Percentiles rank a stretch among this genome's conserved stretches.
Evolutionary conservation across 805 yeast species (phyloP).

Genomic region (Barnettozyma sucrosica): DNA sequence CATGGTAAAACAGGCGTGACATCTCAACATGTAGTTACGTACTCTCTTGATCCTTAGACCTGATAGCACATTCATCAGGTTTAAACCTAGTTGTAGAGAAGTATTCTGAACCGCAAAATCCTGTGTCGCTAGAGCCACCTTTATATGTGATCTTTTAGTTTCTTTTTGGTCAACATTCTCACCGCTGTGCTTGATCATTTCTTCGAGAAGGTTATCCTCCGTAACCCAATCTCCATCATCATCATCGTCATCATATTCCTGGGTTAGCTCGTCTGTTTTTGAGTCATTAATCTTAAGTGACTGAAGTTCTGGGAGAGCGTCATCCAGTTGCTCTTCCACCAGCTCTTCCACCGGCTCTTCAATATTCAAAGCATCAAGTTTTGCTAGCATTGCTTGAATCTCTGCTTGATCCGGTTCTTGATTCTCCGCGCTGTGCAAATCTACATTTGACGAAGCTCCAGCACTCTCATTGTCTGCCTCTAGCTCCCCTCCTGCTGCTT

Average conservation of each 20-base stretch:
- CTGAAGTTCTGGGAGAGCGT: constrained; percentile 1
- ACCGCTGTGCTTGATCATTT: constrained; percentile 61
- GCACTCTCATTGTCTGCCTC: neutral
- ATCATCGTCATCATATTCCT: constrained; percentile 46
- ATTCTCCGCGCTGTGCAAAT: neutral
- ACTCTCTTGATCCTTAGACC: constrained; percentile 83
- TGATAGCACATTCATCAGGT: constrained; percentile 74
- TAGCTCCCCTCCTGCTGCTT: neutral
- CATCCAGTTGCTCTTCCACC: constrained; percentile 7
- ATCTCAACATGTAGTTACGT: constrained; percentile 88
- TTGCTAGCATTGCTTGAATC: constrained; percentile 26
- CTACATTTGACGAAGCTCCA: neutral
- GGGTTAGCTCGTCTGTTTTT: constrained; percentile 19
- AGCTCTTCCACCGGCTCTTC: constrained; percentile 3
- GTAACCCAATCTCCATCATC: constrained; percentile 95
- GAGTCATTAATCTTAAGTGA: constrained; percentile 3
- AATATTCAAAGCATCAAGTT: constrained; percentile 7
- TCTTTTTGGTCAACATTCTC: constrained; percentile 45
- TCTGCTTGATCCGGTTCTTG: neutral
- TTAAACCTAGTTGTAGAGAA: constrained; percentile 82
- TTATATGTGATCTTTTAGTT: constrained; percentile 33
- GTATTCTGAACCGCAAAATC: constrained; percentile 98
- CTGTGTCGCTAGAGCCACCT: constrained; percentile 86
- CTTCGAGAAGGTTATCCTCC: constrained; percentile 72
- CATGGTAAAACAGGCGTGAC: constrained; percentile 93